Percentiles rank a stretch among this genome's conserved stretches.
Evolutionary conservation across 2,329 filamentous ascomycete species (phyloP).

Genomic region (Akanthomyces lecanii): DNA sequence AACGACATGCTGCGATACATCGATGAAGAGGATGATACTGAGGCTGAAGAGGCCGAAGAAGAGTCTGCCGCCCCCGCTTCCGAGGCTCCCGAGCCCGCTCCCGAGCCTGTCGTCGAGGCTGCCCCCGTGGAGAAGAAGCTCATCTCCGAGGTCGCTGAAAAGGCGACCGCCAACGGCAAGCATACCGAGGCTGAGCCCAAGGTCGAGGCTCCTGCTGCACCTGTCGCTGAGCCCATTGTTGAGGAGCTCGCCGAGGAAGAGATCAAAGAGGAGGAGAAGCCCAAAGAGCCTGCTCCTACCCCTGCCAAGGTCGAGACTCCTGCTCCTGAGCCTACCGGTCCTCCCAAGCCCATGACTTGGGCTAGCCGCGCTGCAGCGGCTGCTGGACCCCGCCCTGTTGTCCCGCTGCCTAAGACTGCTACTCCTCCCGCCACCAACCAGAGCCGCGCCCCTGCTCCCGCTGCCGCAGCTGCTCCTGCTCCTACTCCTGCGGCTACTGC

Average conservation of each 20-base stretch:
- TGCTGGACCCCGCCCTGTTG: conserved; percentile 49
- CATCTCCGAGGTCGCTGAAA: conserved; percentile 28
- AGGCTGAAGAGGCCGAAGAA: conserved; percentile 40
- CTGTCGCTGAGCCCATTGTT: conserved; percentile 26
- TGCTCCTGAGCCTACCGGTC: conserved; percentile 46
- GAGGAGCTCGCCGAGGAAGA: conserved; percentile 55
- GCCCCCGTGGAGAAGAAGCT: conserved; percentile 16
- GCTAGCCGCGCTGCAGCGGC: conserved; percentile 64
- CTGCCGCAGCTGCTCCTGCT: conserved; percentile 37
- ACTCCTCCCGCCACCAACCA: conserved; percentile 46
- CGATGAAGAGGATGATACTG: conserved; percentile 75
- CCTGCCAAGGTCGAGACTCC: conserved; percentile 36
- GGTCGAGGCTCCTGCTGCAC: conserved; percentile 28
- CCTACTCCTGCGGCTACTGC: conserved; percentile 40
- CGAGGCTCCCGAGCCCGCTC: conserved; percentile 25
- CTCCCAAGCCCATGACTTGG: conserved; percentile 67
- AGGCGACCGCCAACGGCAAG: conserved; percentile 20
- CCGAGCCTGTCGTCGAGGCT: conserved; percentile 27
- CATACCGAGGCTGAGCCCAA: conserved; percentile 28
- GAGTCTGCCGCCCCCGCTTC: conserved; percentile 34
- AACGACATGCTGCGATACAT: conserved; percentile 98
- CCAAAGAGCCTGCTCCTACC: conserved; percentile 57
- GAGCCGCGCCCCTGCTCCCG: conserved; percentile 49
- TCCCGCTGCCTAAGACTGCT: conserved; percentile 55
- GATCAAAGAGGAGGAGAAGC: conserved; percentile 58